Conservation (phyloP, 768 basidiomycete genomes). For the Mycena galopus region DNA sequence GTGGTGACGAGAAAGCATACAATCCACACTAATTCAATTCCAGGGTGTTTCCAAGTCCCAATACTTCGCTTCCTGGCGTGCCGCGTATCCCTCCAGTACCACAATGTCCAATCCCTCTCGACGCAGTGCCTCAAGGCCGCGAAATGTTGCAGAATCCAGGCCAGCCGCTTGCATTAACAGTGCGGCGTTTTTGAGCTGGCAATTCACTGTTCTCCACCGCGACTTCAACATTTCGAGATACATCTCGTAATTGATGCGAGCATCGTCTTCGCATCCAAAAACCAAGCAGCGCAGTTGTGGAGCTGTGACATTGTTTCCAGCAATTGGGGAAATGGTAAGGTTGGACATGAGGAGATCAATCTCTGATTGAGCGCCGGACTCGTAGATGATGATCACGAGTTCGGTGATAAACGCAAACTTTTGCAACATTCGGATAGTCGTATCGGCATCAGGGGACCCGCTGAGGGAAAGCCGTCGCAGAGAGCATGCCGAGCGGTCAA, state of each 20-base stretch:
- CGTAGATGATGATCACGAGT: neutral
- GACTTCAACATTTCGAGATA: constrained; percentile 2
- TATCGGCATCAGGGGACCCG: neutral
- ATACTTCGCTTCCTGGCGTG: too few species aligned
- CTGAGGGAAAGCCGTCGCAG: neutral
- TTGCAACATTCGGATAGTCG: neutral
- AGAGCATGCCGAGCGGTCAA: neutral
- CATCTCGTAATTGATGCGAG: neutral
- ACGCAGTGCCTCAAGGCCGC: neutral
- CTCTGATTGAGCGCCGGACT: neutral
- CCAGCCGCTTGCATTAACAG: neutral
- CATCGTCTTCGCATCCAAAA: neutral
- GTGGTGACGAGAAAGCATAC: too few species aligned
- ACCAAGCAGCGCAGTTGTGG: neutral
- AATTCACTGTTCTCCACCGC: neutral
- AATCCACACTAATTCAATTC: neutral
- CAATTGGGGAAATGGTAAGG: neutral
- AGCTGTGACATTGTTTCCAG: neutral
- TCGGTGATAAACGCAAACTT: neutral
- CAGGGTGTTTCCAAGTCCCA: neutral
- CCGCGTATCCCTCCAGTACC: neutral
- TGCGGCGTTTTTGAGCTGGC: neutral
- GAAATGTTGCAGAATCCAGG: neutral
- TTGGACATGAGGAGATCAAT: neutral
- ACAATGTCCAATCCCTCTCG: constrained; percentile 10